phyloP scores from a whole-genome alignment of 2,329 filamentous ascomycete genomes.

The Xylaria digitata region DNA sequence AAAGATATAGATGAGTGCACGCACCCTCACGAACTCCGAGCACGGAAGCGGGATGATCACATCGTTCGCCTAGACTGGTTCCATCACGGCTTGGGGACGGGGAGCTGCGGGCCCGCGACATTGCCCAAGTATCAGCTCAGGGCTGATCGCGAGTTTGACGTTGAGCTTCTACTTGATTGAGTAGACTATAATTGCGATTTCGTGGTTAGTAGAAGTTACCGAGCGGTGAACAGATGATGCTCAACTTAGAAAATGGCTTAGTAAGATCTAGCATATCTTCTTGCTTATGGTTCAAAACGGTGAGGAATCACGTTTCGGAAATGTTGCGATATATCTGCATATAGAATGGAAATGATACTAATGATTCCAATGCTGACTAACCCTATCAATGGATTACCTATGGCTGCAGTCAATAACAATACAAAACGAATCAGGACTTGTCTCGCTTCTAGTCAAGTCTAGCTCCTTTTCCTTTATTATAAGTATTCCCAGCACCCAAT shows the following conservation, averaged over 20 bases:
- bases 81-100: conserved; percentile 72
- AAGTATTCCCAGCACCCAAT: conserved; percentile 56
- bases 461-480: conserved; percentile 36
- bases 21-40: conserved; percentile 71
- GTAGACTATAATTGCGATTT: conserved; percentile 30
- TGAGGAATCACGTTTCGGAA: neutral
- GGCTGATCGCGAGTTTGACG: conserved; percentile 56
- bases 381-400: conserved; percentile 2
- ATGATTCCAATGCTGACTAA: conserved; percentile 21
- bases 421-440: neutral
- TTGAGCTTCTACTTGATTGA: conserved; percentile 59
- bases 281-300: neutral
- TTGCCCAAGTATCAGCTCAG: conserved; percentile 60
- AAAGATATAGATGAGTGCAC: conserved; percentile 63
- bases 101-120: conserved; percentile 69
- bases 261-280: neutral
- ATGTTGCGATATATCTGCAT: neutral
- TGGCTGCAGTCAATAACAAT: conserved; percentile 4
- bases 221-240: neutral
- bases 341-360: conserved; percentile 8
- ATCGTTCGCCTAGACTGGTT: conserved; percentile 69
- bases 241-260: neutral
- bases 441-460: neutral
- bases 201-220: neutral
- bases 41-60: conserved; percentile 61